Evolutionary conservation across 495 filamentous ascomycete genomes (phyloP), one percentile per base, ranked within the genome.

Genomic region (Neurospora pannonica): DNA sequence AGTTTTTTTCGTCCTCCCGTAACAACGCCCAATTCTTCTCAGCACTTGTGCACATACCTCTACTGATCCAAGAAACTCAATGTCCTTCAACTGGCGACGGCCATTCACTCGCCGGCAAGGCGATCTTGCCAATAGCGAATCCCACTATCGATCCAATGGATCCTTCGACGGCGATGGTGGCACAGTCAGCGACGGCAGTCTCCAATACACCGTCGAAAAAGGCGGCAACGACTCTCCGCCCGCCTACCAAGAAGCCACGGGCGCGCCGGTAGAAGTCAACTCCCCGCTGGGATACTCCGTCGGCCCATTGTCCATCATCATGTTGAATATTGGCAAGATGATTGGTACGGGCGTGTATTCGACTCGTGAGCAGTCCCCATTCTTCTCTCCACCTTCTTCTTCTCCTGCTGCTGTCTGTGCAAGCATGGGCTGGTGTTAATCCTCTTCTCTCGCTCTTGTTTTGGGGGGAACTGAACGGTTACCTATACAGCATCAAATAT

Each of bases 291-390:
- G 90, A 5, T 90, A 90, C 77, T 79, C 85, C 5, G 89, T 91
- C 11, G 86, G 86, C 4, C 83, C 81, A 13, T 71, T 88, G 70
- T 88, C 88, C 11, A 87, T 88, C 28, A 82, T 90, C 43, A 89
- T 89, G 74, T 79, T 92, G 36, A 92, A 91, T 74, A 76, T 92
- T 36, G 89, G 86, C 74, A 86, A 88, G 78, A 92, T 91, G 89
- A 86, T 92, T 72, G 90, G 90, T 0, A 91, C 89, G 0, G 89
- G 90, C 15, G 85, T 92, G 4, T 92, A 89, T 79, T 89, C 89
- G 21, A 91, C 89, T 8, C 89, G 88, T 90, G 71, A 76, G 88
- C 60, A 7, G 5, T 13, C 40, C 46, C 34, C 15, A 5, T 21
- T 21, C 31, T 13, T 17, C n/a, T 28, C 69, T 9, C 36, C 6